These are phyloP conservation scores for Bidens hawaiensis DNA, from an alignment of 140 eudicot genomes.

Conservation along the genomic window DNA sequence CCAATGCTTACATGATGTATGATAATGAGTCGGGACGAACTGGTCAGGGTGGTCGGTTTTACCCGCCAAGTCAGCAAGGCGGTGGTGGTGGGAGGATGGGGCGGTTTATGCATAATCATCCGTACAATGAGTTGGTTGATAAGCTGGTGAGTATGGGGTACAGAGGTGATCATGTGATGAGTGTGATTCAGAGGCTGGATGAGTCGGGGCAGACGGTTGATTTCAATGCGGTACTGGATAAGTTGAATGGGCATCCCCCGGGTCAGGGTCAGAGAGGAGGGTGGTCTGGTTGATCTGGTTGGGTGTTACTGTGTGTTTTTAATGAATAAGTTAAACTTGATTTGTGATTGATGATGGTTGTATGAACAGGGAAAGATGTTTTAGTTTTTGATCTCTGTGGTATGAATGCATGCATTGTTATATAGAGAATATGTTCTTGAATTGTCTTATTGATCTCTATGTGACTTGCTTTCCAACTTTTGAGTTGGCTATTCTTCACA, in stretches of 20 bases:
- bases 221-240: constrained; percentile 82
- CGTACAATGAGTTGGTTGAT: constrained; percentile 76
- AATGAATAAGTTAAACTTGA: constrained; percentile 31
- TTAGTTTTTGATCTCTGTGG: constrained; percentile 30
- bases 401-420: not conserved
- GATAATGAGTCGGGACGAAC: constrained; percentile 67
- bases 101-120: constrained; percentile 61
- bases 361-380: constrained; percentile 35
- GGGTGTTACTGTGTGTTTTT: constrained; percentile 13
- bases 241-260: constrained; percentile 73
- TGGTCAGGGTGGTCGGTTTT: constrained; percentile 52
- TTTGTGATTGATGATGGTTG: constrained; percentile 23
- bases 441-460: not conserved
- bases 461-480: constrained; percentile 9
- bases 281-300: constrained; percentile 56
- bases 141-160: constrained; percentile 90
- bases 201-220: constrained; percentile 86
- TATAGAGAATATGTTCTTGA: constrained; percentile 3
- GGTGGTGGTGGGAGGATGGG: constrained; percentile 31
- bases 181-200: constrained; percentile 89
- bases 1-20: constrained; percentile 60
- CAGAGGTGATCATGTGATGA: constrained; percentile 69
- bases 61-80: constrained; percentile 44
- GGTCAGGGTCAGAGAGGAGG: too few relatives aligned
- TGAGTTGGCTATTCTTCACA: too few relatives aligned